phyloP scores from a whole-genome alignment of 768 basidiomycete species.

The Hygrophoropsis aurantiaca region DNA sequence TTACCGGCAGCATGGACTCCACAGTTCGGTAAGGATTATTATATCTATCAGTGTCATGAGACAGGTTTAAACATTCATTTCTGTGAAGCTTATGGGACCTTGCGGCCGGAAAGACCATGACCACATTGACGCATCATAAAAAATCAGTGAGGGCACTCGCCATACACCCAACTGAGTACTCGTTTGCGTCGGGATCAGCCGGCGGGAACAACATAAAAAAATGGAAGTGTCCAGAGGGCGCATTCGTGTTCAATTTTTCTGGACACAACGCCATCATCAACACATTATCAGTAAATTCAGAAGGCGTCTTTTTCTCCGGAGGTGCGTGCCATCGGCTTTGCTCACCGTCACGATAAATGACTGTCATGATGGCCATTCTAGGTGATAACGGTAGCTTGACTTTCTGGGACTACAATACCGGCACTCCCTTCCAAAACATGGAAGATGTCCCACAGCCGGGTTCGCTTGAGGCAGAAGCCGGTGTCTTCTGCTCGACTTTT shows the following conservation, averaged over 20 bases:
- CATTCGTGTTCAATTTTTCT: constrained; percentile 93
- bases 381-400: constrained; percentile 91
- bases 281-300: constrained; percentile 88
- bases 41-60: neutral
- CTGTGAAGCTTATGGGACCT: constrained; percentile 88
- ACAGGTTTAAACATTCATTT: constrained; percentile 3
- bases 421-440: constrained; percentile 91
- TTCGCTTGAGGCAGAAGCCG: constrained; percentile 96
- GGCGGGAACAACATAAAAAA: constrained; percentile 99
- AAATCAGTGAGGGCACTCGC: constrained; percentile 94
- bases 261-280: constrained; percentile 99
- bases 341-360: constrained; percentile 4
- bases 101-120: constrained; percentile 95
- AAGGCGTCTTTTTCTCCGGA: constrained; percentile 97
- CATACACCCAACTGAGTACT: constrained; percentile 95
- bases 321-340: constrained; percentile 50
- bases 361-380: constrained; percentile 25
- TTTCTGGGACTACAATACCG: constrained; percentile 94
- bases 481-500: constrained; percentile 96
- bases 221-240: constrained; percentile 97
- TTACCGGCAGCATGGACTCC: constrained; percentile 98
- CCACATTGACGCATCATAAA: constrained; percentile 98
- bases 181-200: constrained; percentile 91
- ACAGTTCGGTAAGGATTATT: constrained; percentile 77
- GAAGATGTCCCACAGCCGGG: constrained; percentile 96